Evolutionary conservation across 805 yeast species (phyloP), one percentile per base, ranked within the genome.

Genomic region (Crinitomyces ghanaensis): DNA sequence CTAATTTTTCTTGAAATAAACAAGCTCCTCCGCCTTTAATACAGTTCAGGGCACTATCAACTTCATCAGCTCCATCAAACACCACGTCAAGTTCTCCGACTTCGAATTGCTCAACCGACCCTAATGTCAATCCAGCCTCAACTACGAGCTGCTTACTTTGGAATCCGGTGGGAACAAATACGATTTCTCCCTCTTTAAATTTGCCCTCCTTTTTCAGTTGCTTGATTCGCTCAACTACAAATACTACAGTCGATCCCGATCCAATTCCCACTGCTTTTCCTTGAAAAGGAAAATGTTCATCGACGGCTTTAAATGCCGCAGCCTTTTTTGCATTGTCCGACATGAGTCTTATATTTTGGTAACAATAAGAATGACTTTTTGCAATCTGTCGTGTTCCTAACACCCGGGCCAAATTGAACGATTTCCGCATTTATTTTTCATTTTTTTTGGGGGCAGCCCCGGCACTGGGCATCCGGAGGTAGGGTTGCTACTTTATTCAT

Each of bases 11-110:
- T 62, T 88, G 98, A 62, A 91, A 78, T 42, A 85, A 65, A 57
- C 99, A 91, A 2, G 96, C 99, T 26, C 99, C 99, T 31, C 99
- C 99, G 45, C 99, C 99, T 60, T 91, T 91, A 55, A 91, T 91
- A 49, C 86, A 75, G 53, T 85, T 82, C 47, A 91, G 66, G 14
- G 66, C 53, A 4, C 71, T 53, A 57, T 88, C 98, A 37, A 86
- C 86, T 59, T 91, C 98, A 58, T 91, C 99, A 2, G 98, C 97
- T 28, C 99, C 99, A 57, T 91, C 99, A 54, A 91, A 91, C 2
- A 95, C 95, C 46, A 91, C 74, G 54, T 91, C 98, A 28, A 91
- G 62, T 17, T 68, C 67, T 2, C 93, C 82, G 31, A 53, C 49
- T 5, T 45, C 33, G 42, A 62, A 76, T 62, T 84, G 86, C 50